A percentile compares a stretch with the other conserved stretches of the same genome.
phyloP scores from a whole-genome alignment of 2,329 filamentous ascomycete species.

The Phaeosphaeria sp. region DNA sequence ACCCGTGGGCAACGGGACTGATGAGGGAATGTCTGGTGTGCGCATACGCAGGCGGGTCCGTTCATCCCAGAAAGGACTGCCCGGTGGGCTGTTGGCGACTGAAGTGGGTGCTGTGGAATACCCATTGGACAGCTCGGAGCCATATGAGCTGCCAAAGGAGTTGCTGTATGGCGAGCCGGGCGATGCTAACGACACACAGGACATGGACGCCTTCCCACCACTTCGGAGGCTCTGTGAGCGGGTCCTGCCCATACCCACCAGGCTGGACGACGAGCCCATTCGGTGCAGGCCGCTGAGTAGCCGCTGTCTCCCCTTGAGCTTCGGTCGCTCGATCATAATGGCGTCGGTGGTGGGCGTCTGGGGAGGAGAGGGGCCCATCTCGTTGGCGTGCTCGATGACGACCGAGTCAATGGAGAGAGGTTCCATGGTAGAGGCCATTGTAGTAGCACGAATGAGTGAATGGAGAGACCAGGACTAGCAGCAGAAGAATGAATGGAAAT shows the following conservation, averaged over 20 bases:
- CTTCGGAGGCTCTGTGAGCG: conserved; percentile 72
- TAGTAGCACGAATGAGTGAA: conserved; percentile 6
- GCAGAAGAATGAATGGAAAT: conserved; percentile 9
- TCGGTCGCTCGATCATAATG: conserved; percentile 51
- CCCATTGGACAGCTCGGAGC: conserved; percentile 63
- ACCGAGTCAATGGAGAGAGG: conserved; percentile 48
- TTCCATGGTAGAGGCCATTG: conserved; percentile 35
- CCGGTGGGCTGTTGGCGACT: conserved; percentile 55
- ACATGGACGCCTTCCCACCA: conserved; percentile 67
- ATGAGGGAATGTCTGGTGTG: conserved; percentile 60
- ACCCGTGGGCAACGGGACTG: conserved; percentile 70
- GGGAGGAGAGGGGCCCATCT: conserved; percentile 18
- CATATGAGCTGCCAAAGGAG: conserved; percentile 62
- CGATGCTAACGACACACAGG: conserved; percentile 67
- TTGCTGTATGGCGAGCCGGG: conserved; percentile 59
- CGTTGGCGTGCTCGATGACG: conserved; percentile 40
- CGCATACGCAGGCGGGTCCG: conserved; percentile 64
- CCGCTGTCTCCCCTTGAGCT: conserved; percentile 72
- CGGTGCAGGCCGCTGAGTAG: conserved; percentile 78
- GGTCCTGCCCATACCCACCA: conserved; percentile 68
- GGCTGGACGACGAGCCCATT: conserved; percentile 80
- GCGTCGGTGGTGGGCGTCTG: conserved; percentile 31
- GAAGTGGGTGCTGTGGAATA: conserved; percentile 65
- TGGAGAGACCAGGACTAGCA: conserved; percentile 13
- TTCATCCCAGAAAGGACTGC: conserved; percentile 59